Evolutionary conservation across 805 yeast genomes (phyloP).

Genomic region (Nakazawaea pomicola): DNA sequence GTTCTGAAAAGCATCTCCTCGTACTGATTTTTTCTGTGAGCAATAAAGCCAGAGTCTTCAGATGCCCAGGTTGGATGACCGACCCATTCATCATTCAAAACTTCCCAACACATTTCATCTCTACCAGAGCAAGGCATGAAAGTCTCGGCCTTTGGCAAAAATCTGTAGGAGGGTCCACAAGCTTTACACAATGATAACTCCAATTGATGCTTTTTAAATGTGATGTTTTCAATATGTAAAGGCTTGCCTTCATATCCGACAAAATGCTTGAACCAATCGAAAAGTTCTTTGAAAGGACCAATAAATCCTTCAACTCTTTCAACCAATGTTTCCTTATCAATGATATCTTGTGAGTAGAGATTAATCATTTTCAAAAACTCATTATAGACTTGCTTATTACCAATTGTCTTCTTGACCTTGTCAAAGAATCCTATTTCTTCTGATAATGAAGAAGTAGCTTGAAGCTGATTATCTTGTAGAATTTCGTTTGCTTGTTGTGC

Average conservation of each 20-base stretch:
- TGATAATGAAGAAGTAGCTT: slow-evolving; percentile 19
- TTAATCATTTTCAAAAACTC: slow-evolving; percentile 89
- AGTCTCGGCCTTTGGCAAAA: slow-evolving; percentile 89
- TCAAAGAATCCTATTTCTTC: slow-evolving; percentile 92
- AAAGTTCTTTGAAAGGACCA: slow-evolving; percentile 73
- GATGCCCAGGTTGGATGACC: slow-evolving; percentile 99
- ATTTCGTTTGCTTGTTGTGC: slow-evolving; percentile 20
- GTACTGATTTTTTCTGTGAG: slow-evolving; percentile 97
- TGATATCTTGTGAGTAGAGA: slow-evolving; percentile 83
- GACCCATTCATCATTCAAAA: slow-evolving; percentile 97
- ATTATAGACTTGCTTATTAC: slow-evolving; percentile 83
- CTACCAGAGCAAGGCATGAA: slow-evolving; percentile 97
- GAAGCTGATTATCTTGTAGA: slow-evolving; percentile 8
- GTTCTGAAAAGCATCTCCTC: slow-evolving; percentile 93
- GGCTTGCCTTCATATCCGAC: slow-evolving; percentile 88
- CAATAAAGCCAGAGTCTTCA: slow-evolving; percentile 97
- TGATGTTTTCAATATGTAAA: slow-evolving; percentile 79
- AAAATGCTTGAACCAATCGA: slow-evolving; percentile 88
- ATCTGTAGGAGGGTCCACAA: slow-evolving; percentile 91
- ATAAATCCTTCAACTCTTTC: slow-evolving; percentile 81
- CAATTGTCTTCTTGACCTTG: slow-evolving; percentile 81
- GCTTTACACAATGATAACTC: slow-evolving; percentile 90
- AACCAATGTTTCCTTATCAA: slow-evolving; percentile 76
- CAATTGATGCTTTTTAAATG: slow-evolving; percentile 83
- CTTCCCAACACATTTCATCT: slow-evolving; percentile 99